Evolutionary conservation across 1,284 basidiomycete genomes (phyloP).

Genomic region (Moniliella sp.): DNA sequence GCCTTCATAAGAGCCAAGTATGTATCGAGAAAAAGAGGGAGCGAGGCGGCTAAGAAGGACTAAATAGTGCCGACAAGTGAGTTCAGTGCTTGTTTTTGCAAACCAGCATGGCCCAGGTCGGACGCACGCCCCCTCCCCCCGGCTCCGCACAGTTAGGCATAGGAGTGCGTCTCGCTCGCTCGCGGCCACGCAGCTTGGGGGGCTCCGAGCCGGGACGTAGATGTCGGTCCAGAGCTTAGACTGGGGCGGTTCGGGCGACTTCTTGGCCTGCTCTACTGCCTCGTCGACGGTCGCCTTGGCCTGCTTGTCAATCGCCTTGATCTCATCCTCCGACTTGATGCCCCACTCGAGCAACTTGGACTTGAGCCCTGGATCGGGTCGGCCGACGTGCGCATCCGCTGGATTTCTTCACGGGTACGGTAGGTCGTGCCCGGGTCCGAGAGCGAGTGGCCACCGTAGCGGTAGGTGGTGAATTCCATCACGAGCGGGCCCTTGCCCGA

Average conservation of each 20-base stretch:
- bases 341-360: slow-evolving; percentile 84
- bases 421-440: slow-evolving; percentile 97
- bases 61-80: too few species aligned
- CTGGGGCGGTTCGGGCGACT: slow-evolving; percentile 55
- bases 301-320: slow-evolving; percentile 81
- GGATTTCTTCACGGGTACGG: slow-evolving; percentile 86
- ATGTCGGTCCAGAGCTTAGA: slow-evolving; percentile 70
- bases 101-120: too few species aligned
- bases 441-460: slow-evolving; percentile 98
- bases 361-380: slow-evolving; percentile 86
- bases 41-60: too few species aligned
- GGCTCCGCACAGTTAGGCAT: not conserved
- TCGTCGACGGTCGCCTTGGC: slow-evolving; percentile 75
- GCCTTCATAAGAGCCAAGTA: too few species aligned
- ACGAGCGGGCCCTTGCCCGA: slow-evolving; percentile 73
- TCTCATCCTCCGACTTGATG: slow-evolving; percentile 63
- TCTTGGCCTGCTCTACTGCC: slow-evolving; percentile 86
- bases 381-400: slow-evolving; percentile 78
- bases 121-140: too few species aligned
- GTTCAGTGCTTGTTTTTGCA: too few species aligned
- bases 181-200: not conserved
- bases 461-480: slow-evolving; percentile 90
- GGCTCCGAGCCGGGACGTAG: slow-evolving; percentile 38
- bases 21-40: too few species aligned
- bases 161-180: not conserved